These are phyloP conservation scores for Zhuliangozyma parablackwelliae DNA, from an alignment of 1,139 yeast genomes.

Conservation along the genomic window DNA sequence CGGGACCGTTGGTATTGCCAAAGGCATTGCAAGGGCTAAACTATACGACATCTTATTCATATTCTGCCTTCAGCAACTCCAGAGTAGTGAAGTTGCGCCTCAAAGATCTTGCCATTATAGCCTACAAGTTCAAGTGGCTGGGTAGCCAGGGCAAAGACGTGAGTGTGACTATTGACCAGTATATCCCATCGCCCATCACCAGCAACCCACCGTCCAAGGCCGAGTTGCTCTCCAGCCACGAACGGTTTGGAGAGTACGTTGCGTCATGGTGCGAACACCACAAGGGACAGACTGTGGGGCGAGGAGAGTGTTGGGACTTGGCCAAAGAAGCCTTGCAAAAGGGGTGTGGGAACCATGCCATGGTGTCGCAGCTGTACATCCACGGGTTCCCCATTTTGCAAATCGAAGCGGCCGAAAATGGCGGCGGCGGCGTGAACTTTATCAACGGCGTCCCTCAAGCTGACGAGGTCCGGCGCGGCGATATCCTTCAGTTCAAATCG, in stretches of 20 bases:
- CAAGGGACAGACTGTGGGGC: slow-evolving; percentile 53
- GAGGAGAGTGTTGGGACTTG: slow-evolving; percentile 79
- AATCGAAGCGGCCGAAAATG: slow-evolving; percentile 16
- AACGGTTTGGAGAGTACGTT: slow-evolving; percentile 48
- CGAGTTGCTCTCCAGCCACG: slow-evolving; percentile 37
- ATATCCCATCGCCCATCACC: slow-evolving; percentile 47
- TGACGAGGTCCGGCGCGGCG: slow-evolving; percentile 41
- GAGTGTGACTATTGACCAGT: slow-evolving; percentile 28
- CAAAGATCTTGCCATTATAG: slow-evolving; percentile 48
- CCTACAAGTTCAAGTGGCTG: slow-evolving; percentile 47
- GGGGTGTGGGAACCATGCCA: slow-evolving; percentile 61
- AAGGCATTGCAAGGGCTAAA: slow-evolving; percentile 30
- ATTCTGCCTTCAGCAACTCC: slow-evolving; percentile 13
- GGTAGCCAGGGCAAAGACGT: slow-evolving; percentile 19
- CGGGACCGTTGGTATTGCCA: slow-evolving; percentile 28
- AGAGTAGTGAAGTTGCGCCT: slow-evolving; percentile 35
- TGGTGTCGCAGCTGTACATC: slow-evolving; percentile 48
- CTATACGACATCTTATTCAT: slow-evolving; percentile 28
- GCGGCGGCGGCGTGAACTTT: slow-evolving; percentile 18
- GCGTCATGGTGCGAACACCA: slow-evolving; percentile 63
- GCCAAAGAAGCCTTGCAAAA: slow-evolving; percentile 59
- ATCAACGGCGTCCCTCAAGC: slow-evolving; percentile 17
- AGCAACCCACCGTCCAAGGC: slow-evolving; percentile 28
- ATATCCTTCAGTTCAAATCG: slow-evolving; percentile 35
- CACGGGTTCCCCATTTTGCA: slow-evolving; percentile 59